A percentile compares a stretch with the other conserved stretches of the same genome.
Evolutionary conservation across 1,139 yeast genomes (phyloP).

Genomic region (Geotrichum reessii): DNA sequence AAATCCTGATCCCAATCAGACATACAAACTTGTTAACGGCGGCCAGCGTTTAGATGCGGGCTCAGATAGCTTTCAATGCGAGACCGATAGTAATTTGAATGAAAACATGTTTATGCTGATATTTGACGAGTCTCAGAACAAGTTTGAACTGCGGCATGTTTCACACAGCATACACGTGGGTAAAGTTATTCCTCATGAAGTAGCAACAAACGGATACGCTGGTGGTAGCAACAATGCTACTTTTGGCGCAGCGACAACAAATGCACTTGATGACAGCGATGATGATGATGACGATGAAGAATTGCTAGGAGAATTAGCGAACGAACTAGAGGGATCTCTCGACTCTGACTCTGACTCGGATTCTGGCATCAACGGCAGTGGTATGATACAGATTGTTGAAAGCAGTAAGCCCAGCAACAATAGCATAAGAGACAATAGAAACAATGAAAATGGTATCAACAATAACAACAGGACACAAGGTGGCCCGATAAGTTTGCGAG

Average conservation of each 20-base stretch:
- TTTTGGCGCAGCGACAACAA: background rate
- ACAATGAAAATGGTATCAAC: background rate
- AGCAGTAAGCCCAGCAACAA: background rate
- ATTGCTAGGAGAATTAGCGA: conserved; percentile 12
- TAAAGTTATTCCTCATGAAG: background rate
- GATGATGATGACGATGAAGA: conserved; percentile 14
- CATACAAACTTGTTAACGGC: background rate
- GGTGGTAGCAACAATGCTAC: background rate
- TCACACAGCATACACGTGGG: background rate
- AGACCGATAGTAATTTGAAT: background rate
- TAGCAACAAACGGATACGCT: background rate
- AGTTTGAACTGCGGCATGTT: background rate
- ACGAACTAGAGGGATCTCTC: conserved; percentile 8
- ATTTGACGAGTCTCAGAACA: background rate
- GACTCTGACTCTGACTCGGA: conserved; percentile 6
- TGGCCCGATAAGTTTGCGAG: conserved; percentile 12
- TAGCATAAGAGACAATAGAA: background rate
- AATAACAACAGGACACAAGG: background rate
- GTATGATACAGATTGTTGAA: conserved; percentile 14
- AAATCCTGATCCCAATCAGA: background rate
- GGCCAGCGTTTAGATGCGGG: background rate
- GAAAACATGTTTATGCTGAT: background rate
- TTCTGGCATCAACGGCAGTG: background rate
- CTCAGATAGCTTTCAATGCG: background rate
- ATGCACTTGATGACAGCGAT: background rate